phyloP scores from a whole-genome alignment of 2,329 filamentous ascomycete species.

The Plenodomus lindquistii region DNA sequence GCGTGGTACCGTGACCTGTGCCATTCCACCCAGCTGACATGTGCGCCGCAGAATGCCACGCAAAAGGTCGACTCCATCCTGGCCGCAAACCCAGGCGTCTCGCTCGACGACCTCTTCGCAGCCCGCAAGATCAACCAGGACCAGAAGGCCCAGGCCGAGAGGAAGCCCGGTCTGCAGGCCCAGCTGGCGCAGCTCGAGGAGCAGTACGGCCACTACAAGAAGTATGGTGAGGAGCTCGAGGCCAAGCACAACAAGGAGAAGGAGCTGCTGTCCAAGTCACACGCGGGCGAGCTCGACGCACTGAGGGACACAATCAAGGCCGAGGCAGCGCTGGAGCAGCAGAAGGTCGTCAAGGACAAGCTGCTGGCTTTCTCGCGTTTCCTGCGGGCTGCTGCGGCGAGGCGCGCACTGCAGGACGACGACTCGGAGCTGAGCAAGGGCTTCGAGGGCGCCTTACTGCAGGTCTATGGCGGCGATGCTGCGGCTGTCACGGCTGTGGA shows the following conservation, averaged over 20 bases:
- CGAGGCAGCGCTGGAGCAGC: conserved; percentile 54
- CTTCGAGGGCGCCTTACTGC: conserved; percentile 76
- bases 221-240: conserved; percentile 74
- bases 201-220: conserved; percentile 73
- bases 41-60: conserved; percentile 61
- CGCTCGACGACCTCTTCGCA: conserved; percentile 72
- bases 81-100: conserved; percentile 69
- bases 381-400: conserved; percentile 75
- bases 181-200: conserved; percentile 73
- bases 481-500: conserved; percentile 73
- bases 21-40: conserved; percentile 22
- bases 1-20: conserved; percentile 40
- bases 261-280: conserved; percentile 56
- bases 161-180: conserved; percentile 72
- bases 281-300: conserved; percentile 62
- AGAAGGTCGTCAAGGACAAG: conserved; percentile 60
- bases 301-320: conserved; percentile 58
- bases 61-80: conserved; percentile 73
- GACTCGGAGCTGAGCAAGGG: conserved; percentile 77
- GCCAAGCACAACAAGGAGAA: conserved; percentile 62
- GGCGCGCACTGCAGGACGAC: conserved; percentile 71
- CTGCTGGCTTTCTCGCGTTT: conserved; percentile 77
- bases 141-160: conserved; percentile 75
- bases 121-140: conserved; percentile 77
- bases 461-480: conserved; percentile 79